phyloP scores from a whole-genome alignment of 1,284 basidiomycete species.

The Irpex sp. region DNA sequence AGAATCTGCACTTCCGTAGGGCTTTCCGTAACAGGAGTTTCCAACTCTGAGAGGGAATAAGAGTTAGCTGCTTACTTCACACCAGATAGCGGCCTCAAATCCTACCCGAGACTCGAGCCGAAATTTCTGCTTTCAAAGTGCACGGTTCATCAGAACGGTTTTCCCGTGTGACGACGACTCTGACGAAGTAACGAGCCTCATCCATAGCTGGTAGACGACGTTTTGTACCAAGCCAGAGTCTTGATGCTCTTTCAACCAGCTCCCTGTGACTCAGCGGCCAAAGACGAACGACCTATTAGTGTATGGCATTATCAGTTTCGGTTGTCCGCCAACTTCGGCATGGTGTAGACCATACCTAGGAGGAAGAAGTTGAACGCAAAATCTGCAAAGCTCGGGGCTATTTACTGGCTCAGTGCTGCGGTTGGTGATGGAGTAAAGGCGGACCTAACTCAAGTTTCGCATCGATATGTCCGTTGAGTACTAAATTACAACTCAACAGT shows the following conservation, averaged over 20 bases:
- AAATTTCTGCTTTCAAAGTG: neutral
- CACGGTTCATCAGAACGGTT: neutral
- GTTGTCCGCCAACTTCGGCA: neutral
- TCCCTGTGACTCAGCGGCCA: neutral
- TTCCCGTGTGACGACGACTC: neutral
- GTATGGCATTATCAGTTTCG: neutral
- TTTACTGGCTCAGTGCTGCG: no score
- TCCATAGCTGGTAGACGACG: neutral
- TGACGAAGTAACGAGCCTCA: neutral
- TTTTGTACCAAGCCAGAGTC: neutral
- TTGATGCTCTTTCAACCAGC: neutral
- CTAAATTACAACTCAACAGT: no score
- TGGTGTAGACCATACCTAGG: neutral
- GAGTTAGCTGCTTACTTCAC: neutral
- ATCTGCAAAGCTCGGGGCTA: no score
- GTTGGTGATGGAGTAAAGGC: no score
- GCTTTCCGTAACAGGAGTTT: neutral
- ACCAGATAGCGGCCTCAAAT: neutral
- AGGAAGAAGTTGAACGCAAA: no score
- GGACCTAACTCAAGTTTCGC: no score
- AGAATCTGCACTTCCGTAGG: neutral
- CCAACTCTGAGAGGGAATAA: neutral
- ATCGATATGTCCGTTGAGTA: no score
- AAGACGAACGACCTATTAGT: neutral
- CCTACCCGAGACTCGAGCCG: neutral